These are phyloP conservation scores for Polygonum maritimum DNA, from an alignment of 148 eudicot genomes.

Conservation along the genomic window DNA sequence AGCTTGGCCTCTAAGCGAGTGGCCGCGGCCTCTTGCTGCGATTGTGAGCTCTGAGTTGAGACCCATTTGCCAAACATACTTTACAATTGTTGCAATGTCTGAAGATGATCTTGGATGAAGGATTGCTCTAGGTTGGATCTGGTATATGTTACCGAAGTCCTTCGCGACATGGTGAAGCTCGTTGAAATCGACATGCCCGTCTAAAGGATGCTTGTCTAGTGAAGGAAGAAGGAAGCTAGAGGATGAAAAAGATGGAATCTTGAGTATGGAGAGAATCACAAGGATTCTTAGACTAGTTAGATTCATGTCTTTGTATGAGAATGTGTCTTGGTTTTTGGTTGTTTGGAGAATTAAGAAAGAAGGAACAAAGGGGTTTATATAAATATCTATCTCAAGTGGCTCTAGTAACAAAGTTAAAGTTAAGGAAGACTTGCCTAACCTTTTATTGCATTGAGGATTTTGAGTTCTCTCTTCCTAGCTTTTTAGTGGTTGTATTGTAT, in stretches of 20 bases:
- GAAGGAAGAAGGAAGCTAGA: conserved; percentile 3
- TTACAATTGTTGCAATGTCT: conserved; percentile 56
- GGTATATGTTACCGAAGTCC: conserved; percentile 73
- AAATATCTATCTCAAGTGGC: neutral
- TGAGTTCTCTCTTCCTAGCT: neutral
- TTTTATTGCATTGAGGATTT: neutral
- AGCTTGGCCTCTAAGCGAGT: conserved; percentile 85
- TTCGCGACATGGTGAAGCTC: conserved; percentile 43
- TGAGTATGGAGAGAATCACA: neutral
- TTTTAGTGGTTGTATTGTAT: neutral
- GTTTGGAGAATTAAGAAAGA: neutral
- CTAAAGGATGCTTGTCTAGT: conserved; percentile 22
- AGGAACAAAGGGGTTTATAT: neutral
- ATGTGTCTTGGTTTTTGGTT: neutral
- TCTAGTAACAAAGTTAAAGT: neutral
- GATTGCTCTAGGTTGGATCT: conserved; percentile 52
- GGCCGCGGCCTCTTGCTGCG: conserved; percentile 94
- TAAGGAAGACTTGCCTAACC: conserved; percentile 4
- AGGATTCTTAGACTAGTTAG: neutral
- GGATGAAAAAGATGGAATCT: neutral
- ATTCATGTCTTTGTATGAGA: too few relatives aligned
- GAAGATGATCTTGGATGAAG: conserved; percentile 65
- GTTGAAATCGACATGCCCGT: conserved; percentile 41
- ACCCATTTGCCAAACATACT: conserved; percentile 59
- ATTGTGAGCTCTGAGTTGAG: conserved; percentile 43